Evolutionary conservation across 352 stramenopile species (phyloP), one percentile per base, ranked within the genome.

Genomic region (Pythium oligandrum): DNA sequence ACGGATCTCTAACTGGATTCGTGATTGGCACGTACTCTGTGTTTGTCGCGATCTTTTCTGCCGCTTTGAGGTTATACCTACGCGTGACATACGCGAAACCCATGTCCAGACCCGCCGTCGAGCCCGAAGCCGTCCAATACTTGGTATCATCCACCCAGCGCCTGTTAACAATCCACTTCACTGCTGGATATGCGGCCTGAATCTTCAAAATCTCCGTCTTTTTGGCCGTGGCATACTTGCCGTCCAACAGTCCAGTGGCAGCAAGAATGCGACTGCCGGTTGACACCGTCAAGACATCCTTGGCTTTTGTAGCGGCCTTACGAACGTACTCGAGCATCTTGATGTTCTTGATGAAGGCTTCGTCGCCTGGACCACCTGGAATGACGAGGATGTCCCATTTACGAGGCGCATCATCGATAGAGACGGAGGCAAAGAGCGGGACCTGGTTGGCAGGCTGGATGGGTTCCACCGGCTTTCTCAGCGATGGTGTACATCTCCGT

Each of bases 31-130:
- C 54, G 36, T 70, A 70, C 53, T 86, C 75, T 43, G 80, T 58
- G 39, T 67, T 55, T 12, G 57, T 40, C 8, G 74, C 60, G 47
- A 86, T 74, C 10, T 48, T 38, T 40, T 60, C 53, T 10, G 72
- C 71, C 10, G 51, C 48, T 0, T 60, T 40, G 38, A 64, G 37
- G 11, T 67, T 65, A 43, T 73, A 80, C 4, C 52, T 35, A 2
- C 26, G 38, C 7, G 45, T 40, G n/a, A 86, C 54, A 51, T 80
- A 86, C 9, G 72, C 76, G 40, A 77, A 56, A 0, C 66, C 68
- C 76, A 90, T 81, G 52, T 90, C 78, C 48, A 86, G 78, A 1
- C 75, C 75, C 2, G 78, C 78, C 7, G 78, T 72, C 12, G 87
- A 56, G 35, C 78, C 78, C 2, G 74, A 87, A 47, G 65, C 78